Conservation (phyloP, 2,329 filamentous ascomycete genomes). For the Cytospora piceicola region DNA sequence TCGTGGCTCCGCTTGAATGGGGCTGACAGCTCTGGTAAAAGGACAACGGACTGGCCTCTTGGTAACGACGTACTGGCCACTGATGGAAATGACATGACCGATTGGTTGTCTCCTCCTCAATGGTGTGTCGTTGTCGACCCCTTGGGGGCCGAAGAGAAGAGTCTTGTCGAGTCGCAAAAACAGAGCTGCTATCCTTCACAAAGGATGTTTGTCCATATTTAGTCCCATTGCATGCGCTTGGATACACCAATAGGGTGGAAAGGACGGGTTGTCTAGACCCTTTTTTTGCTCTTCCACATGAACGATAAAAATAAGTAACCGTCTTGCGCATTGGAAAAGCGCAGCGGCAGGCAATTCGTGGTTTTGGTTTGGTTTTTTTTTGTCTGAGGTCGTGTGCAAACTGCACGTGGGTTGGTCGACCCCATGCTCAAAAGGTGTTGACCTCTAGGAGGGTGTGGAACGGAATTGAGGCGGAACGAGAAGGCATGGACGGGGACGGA, state of each 20-base stretch:
- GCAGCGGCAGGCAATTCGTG: slow-evolving; percentile 67
- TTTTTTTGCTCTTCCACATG: slow-evolving; percentile 64
- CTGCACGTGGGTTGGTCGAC: background rate
- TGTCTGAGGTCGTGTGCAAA: slow-evolving; percentile 15
- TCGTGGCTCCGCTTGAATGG: background rate
- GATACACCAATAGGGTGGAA: slow-evolving; percentile 66
- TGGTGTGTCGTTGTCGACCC: slow-evolving; percentile 7
- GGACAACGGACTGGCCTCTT: background rate
- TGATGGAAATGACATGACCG: slow-evolving; percentile 28
- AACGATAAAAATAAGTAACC: slow-evolving; percentile 64
- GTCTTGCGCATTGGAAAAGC: slow-evolving; percentile 60
- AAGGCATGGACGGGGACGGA: background rate
- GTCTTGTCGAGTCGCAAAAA: slow-evolving; percentile 2
- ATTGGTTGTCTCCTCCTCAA: slow-evolving; percentile 29
- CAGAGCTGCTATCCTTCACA: slow-evolving; percentile 3
- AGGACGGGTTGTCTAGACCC: slow-evolving; percentile 70
- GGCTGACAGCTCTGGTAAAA: background rate
- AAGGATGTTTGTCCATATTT: slow-evolving; percentile 63
- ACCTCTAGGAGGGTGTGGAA: slow-evolving; percentile 17
- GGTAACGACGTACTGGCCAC: slow-evolving; percentile 8
- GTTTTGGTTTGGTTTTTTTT: slow-evolving; percentile 43
- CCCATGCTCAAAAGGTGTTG: background rate
- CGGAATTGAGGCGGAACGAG: slow-evolving; percentile 10
- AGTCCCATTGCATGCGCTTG: slow-evolving; percentile 63
- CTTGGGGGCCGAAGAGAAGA: background rate